Evolutionary conservation across 441 rosid genomes (phyloP).

Genomic region (Daphne laureola): DNA sequence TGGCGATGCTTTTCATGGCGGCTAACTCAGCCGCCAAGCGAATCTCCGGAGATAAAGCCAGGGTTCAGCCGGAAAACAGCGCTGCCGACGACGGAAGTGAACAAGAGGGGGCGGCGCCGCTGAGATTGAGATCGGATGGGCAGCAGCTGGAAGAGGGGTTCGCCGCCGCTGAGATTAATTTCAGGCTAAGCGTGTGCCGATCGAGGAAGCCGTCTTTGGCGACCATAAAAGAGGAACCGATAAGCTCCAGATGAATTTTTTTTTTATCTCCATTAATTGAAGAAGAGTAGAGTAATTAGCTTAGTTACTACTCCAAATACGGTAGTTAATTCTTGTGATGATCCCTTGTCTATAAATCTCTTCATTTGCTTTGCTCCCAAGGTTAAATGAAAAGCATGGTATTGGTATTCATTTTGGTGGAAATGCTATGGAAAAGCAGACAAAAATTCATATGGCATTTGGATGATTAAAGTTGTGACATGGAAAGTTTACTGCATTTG

Average conservation of each 20-base stretch:
- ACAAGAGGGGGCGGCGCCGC: slow-evolving; percentile 9
- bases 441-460: no score
- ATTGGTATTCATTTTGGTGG: no score
- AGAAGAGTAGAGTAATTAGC: no score
- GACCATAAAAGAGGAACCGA: slow-evolving; percentile 52
- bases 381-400: no score
- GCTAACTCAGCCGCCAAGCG: slow-evolving; percentile 39
- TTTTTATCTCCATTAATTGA: not conserved
- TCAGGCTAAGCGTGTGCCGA: slow-evolving; percentile 37
- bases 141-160: slow-evolving; percentile 20
- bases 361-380: no score
- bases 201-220: slow-evolving; percentile 55
- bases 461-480: no score
- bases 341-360: no score
- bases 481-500: no score
- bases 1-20: slow-evolving; percentile 49
- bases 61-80: slow-evolving; percentile 24
- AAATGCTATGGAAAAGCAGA: no score
- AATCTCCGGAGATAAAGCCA: slow-evolving; percentile 20
- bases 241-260: slow-evolving; percentile 17
- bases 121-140: slow-evolving; percentile 19
- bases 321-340: no score
- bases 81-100: not conserved
- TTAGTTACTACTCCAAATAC: no score
- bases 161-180: slow-evolving; percentile 19